Evolutionary conservation across 441 rosid genomes (phyloP), one percentile per base, ranked within the genome.

Genomic region (Erysimum pusillum): DNA sequence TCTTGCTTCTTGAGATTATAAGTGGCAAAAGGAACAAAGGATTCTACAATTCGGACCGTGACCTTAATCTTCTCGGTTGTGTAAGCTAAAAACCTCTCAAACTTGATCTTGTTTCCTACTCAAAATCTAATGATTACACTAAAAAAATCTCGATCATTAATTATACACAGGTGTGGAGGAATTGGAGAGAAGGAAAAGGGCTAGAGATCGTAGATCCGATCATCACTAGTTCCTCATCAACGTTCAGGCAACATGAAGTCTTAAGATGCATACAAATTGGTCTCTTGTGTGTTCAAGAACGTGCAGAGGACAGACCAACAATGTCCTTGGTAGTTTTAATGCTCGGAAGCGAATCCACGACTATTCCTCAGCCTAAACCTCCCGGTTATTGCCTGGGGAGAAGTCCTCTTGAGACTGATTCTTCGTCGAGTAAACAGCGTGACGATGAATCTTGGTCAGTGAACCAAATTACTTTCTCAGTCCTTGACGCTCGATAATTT

Each of bases 221-320:
- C 32, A 63, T 76, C 13, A 81, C 69, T 3, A 79, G 69, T 39
- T 60, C 85, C 15, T 85, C 83, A 66, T 28, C 67, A 57, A 71
- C 31, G 25, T 46, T 17, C 15, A 3, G 12, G 7, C 63, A 63
- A 34, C 54, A 75, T 46, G 95, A 94, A 83, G 88, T 87, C 8
- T 18, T 87, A 54, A 87, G 94, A 82, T 94, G 97, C 80, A 78
- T 89, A 44, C 90, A 93, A 15, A 92, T 91, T 8, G 98, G 97
- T 1, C 86, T 92, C 3, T 69, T 91, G 14, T 92, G 97, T 25
- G 97, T 92, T 52, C 91, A 90, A 77, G 96, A 88, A 76, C 84
- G 80, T 2, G 85, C 94, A 10, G 88, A 85, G 9, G 90, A 90
- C 22, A 81, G 97, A 69, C 98, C 96, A 41, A 82, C 66, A 6